Percentiles rank a stretch among this genome's conserved stretches.
These are phyloP conservation scores for Gloeopeniophorella convolvens DNA, from an alignment of 768 basidiomycete species.

Conservation along the genomic window DNA sequence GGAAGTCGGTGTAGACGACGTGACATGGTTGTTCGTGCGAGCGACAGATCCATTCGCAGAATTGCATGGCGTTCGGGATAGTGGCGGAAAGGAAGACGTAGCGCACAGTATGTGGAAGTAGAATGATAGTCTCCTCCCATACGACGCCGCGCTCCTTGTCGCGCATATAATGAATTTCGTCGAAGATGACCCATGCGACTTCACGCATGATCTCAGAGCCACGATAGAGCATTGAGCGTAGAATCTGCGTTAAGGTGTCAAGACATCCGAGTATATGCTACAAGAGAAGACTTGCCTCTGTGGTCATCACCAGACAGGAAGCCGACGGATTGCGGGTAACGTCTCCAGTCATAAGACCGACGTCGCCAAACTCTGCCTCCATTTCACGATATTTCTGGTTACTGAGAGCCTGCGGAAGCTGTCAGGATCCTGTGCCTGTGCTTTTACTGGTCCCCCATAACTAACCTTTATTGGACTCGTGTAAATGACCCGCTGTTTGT, in stretches of 20 bases:
- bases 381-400: slow-evolving; percentile 99
- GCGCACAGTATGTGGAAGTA: slow-evolving; percentile 91
- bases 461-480: slow-evolving; percentile 98
- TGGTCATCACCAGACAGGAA: slow-evolving; percentile 98
- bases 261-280: background rate
- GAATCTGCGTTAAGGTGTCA: slow-evolving; percentile 52
- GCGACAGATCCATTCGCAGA: slow-evolving; percentile 98
- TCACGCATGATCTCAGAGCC: slow-evolving; percentile 99
- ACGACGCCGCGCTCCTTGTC: slow-evolving; percentile 99
- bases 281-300: slow-evolving; percentile 59
- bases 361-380: slow-evolving; percentile 94
- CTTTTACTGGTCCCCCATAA: no score
- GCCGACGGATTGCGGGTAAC: slow-evolving; percentile 98
- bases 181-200: slow-evolving; percentile 99
- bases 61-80: slow-evolving; percentile 99
- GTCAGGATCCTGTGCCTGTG: slow-evolving; percentile 21
- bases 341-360: slow-evolving; percentile 98
- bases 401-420: slow-evolving; percentile 72
- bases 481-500: slow-evolving; percentile 95
- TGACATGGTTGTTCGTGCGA: slow-evolving; percentile 98
- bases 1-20: slow-evolving; percentile 98
- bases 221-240: slow-evolving; percentile 97
- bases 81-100: slow-evolving; percentile 99
- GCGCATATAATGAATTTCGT: slow-evolving; percentile 99
- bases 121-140: slow-evolving; percentile 98